phyloP scores from a whole-genome alignment of 352 stramenopile genomes.

The Globisporangium orthogonon region DNA sequence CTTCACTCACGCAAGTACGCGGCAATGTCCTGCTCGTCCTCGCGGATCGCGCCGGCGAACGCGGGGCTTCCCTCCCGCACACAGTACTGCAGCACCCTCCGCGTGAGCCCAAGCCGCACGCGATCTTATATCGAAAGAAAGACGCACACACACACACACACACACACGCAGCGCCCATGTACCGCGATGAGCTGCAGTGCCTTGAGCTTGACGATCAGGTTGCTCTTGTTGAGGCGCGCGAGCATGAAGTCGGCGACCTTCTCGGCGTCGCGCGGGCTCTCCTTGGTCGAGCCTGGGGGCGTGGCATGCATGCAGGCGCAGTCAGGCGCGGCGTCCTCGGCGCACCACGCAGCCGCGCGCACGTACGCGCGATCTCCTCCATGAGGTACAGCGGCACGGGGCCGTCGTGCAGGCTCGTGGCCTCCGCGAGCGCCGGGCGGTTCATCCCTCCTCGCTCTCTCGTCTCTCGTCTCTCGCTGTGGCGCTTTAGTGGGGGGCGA shows the following conservation, averaged over 20 bases:
- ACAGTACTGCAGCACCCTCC: constrained; percentile 45
- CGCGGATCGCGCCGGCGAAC: constrained; percentile 52
- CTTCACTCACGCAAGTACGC: constrained; percentile 60
- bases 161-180: too few relatives aligned
- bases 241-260: constrained; percentile 81
- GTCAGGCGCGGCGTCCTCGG: too few relatives aligned
- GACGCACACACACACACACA: too few relatives aligned
- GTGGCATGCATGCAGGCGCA: too few relatives aligned
- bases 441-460: constrained; percentile 40
- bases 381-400: constrained; percentile 80
- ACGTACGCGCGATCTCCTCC: constrained; percentile 70
- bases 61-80: constrained; percentile 58
- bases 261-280: constrained; percentile 57
- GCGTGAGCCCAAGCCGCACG: background rate
- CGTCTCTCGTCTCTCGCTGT: background rate
- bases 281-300: constrained; percentile 44
- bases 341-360: too few relatives aligned
- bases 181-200: constrained; percentile 82
- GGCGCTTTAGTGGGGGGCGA: background rate
- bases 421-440: constrained; percentile 69
- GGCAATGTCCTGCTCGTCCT: constrained; percentile 65
- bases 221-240: constrained; percentile 67
- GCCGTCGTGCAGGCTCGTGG: constrained; percentile 79
- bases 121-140: too few relatives aligned
- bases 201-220: constrained; percentile 84